These are phyloP conservation scores for Alnus glutinosa DNA, from an alignment of 306 rosid genomes.

Conservation along the genomic window DNA sequence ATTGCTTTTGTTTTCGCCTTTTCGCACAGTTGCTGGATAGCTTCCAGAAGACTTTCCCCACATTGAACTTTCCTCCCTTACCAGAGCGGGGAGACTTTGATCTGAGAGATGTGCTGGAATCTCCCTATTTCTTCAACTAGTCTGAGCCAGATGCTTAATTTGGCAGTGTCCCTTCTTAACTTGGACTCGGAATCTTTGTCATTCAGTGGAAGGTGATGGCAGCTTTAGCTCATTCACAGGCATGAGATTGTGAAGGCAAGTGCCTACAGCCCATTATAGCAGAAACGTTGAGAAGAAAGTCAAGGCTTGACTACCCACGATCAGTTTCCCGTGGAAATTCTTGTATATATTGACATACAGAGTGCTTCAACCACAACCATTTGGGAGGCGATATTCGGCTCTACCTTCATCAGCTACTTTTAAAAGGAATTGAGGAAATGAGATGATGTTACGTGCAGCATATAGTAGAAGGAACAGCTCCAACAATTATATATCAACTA, in stretches of 20 bases:
- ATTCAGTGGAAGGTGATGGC: slow-evolving; percentile 24
- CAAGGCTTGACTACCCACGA: slow-evolving; percentile 22
- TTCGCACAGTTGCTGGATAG: slow-evolving; percentile 62
- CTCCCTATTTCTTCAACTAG: slow-evolving; percentile 86
- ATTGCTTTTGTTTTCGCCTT: neutral
- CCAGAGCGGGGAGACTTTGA: slow-evolving; percentile 88
- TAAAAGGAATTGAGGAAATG: slow-evolving; percentile 23
- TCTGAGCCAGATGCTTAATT: slow-evolving; percentile 18
- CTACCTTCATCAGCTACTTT: slow-evolving; percentile 25
- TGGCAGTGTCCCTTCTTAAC: slow-evolving; percentile 23
- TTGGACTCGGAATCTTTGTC: slow-evolving; percentile 26
- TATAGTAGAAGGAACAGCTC: slow-evolving; percentile 11
- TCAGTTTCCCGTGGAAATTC: slow-evolving; percentile 19
- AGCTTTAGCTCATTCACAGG: slow-evolving; percentile 23
- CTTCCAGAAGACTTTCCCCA: slow-evolving; percentile 71
- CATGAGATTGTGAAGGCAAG: slow-evolving; percentile 25
- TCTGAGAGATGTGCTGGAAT: slow-evolving; percentile 68
- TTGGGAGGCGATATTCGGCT: slow-evolving; percentile 23
- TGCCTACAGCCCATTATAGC: slow-evolving; percentile 15
- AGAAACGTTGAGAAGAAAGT: slow-evolving; percentile 22
- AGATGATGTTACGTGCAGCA: slow-evolving; percentile 27
- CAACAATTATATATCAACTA: slow-evolving; percentile 17
- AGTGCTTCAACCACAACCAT: slow-evolving; percentile 8
- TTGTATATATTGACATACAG: slow-evolving; percentile 31
- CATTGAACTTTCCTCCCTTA: slow-evolving; percentile 60